These are phyloP conservation scores for Angomonas ambiguus DNA, from an alignment of 208 protist genomes.

Conservation along the genomic window DNA sequence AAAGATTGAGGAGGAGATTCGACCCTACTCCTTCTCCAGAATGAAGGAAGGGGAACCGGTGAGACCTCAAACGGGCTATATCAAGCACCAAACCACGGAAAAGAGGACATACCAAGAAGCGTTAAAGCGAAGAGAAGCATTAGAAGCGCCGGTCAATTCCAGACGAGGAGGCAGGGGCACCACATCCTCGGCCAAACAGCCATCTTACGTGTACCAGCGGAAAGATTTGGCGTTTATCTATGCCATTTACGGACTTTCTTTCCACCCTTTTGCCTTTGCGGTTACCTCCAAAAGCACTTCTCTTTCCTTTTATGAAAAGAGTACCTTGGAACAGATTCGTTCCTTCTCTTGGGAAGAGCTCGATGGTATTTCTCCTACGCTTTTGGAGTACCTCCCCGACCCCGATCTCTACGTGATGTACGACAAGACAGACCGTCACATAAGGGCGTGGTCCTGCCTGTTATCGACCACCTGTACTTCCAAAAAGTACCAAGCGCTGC, in stretches of 20 bases:
- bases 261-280: constrained; percentile 50
- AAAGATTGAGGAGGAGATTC: constrained; percentile 21
- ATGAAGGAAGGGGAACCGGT: constrained; percentile 10
- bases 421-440: constrained; percentile 28
- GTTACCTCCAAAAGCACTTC: constrained; percentile 37
- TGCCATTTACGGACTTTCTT: constrained; percentile 39
- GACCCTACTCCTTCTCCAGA: constrained; percentile 45
- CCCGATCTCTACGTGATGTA: constrained; percentile 61
- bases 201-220: constrained; percentile 9
- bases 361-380: constrained; percentile 21
- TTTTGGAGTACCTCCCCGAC: constrained; percentile 46
- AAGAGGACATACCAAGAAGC: neutral
- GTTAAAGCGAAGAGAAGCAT: neutral
- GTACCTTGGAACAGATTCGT: constrained; percentile 37
- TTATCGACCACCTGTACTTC: constrained; percentile 22
- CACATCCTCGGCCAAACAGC: neutral
- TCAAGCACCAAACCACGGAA: neutral
- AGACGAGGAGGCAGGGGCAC: neutral
- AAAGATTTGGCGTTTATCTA: constrained; percentile 36
- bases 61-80: neutral
- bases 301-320: constrained; percentile 49
- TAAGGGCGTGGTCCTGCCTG: constrained; percentile 46
- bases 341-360: constrained; percentile 33
- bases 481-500: constrained; percentile 23
- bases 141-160: neutral